Evolutionary conservation across 2,329 filamentous ascomycete species (phyloP), one percentile per base, ranked within the genome.

Genomic region (Colletotrichum lentis): DNA sequence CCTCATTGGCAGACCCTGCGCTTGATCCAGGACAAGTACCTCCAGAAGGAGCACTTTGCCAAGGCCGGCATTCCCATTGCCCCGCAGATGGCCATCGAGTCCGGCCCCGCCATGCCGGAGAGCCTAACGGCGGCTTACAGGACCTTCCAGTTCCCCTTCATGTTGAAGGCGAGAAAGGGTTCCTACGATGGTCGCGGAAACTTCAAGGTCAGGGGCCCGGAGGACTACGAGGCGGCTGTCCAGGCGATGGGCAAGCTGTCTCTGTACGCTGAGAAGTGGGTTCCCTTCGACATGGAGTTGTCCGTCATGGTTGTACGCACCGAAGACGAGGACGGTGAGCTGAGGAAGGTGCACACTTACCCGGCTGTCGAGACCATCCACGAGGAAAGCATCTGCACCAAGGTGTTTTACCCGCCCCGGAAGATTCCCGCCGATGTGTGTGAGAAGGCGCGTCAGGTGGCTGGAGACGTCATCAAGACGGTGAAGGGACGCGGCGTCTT

Each of bases 261-360:
- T 2, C 83, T 97, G 49, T 98, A 97, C 75, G 94, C 93, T 0
- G 95, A 98, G 81, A 92, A 92, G 78, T 97, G 91, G 87, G 90
- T 92, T 14, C 86, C 92, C 24, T 98, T 97, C 79, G 86, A 86
- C 73, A 90, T 91, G 81, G 95, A 98, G 81, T 82, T 98, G 61
- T 92, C 96, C 5, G 94, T 97, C 72, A 97, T 98, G 89, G 95
- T 97, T 10, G 88, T 98, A 65, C 92, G 97, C 75, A 97, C 92
- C 0, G 91, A 94, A 75, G 89, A 96, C 72, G 80, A 82, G 52
- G 77, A 82, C 3, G 85, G 85, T 1, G 79, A 79, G 16, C 76
- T 84, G 10, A 84, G 80, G 67, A 77, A 77, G 16, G 77, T 86
- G 14, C 82, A 94, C 39, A 88, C 94, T 5, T 98, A 96, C 76